A percentile compares a stretch with the other conserved stretches of the same genome.
Conservation (phyloP, 495 filamentous ascomycete genomes). For the Glonium stellatum region DNA sequence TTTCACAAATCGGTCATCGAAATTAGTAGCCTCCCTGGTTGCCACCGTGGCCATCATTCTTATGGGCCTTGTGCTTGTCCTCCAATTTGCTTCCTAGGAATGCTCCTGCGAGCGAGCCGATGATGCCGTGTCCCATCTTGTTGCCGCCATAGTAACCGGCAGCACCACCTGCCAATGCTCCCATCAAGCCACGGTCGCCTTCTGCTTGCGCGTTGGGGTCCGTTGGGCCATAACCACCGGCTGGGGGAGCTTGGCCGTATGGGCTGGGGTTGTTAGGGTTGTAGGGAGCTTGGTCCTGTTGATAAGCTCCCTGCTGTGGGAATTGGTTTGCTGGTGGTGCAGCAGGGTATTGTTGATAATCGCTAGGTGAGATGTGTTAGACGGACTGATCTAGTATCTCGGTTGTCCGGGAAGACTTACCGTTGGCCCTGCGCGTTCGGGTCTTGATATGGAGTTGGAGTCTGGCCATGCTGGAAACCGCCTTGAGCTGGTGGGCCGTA, state of each 20-base stretch:
- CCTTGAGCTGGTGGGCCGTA: slow-evolving; percentile 44
- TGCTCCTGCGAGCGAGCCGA: slow-evolving; percentile 34
- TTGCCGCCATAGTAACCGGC: slow-evolving; percentile 35
- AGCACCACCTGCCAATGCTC: slow-evolving; percentile 32
- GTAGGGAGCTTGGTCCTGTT: slow-evolving; percentile 20
- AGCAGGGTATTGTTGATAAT: slow-evolving; percentile 24
- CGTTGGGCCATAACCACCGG: slow-evolving; percentile 22
- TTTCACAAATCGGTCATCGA: neutral
- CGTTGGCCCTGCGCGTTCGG: slow-evolving; percentile 29
- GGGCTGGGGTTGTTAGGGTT: slow-evolving; percentile 25
- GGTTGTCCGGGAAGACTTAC: slow-evolving; percentile 4
- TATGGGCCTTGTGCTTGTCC: slow-evolving; percentile 34
- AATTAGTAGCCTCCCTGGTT: slow-evolving; percentile 18
- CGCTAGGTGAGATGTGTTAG: neutral
- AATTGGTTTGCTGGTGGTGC: slow-evolving; percentile 21
- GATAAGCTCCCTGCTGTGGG: slow-evolving; percentile 26
- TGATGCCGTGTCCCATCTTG: slow-evolving; percentile 31
- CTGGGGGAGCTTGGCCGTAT: slow-evolving; percentile 25
- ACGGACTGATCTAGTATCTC: neutral
- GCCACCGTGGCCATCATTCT: slow-evolving; percentile 10
- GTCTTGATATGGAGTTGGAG: slow-evolving; percentile 23
- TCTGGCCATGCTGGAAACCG: slow-evolving; percentile 43
- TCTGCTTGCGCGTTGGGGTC: slow-evolving; percentile 28
- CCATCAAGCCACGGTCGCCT: slow-evolving; percentile 36
- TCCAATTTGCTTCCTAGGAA: slow-evolving; percentile 37